Evolutionary conservation across 1,139 yeast genomes (phyloP), one percentile per base, ranked within the genome.

Genomic region (Saccharomyces hybrid): DNA sequence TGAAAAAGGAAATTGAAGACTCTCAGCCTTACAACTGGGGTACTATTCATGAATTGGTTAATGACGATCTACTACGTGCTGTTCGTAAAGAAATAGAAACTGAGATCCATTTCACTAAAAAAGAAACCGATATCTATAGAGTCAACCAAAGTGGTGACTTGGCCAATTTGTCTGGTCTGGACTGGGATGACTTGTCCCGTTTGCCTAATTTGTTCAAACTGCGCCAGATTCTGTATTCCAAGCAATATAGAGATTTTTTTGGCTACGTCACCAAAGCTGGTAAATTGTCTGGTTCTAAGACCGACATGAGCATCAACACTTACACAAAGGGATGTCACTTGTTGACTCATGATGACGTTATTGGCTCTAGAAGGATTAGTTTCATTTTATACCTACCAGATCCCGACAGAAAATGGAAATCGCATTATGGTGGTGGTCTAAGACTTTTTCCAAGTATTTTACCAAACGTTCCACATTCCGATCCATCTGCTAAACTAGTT

Each of bases 91-190:
- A 95, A 68, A 91, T 95, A 44, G 78, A 88, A 62, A 75, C 77
- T 5, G 87, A 90, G 65, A 84, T 95, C 56, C 95, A 88, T 49
- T 95, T 95, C 74, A 90, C 98, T 20, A 83, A 84, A 65, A 95
- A 93, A 71, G 99, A 95, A 70, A 95, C 99, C 0, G 99, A 95
- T 66, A 95, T 95, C 58, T 95, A 95, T 72, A 91, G 89, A 69
- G 96, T 95, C 32, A 85, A 78, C 68, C 99, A 95, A 71, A 85
- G 95, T 50, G 99, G 99, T 28, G 99, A 95, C 70, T 77, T 95
- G 63, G 96, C 97, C 46, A 95, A 95, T 67, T 73, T 95, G 51
- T 86, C 95, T 0, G 96, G 97, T 0, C 76, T 95, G 57, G 81
- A 88, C 60, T 79, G 84, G 77, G 81, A 82, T 53, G 96, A 93